Conservation (phyloP, 192 early-diverging fungal species). For the Coemansia biformis region DNA sequence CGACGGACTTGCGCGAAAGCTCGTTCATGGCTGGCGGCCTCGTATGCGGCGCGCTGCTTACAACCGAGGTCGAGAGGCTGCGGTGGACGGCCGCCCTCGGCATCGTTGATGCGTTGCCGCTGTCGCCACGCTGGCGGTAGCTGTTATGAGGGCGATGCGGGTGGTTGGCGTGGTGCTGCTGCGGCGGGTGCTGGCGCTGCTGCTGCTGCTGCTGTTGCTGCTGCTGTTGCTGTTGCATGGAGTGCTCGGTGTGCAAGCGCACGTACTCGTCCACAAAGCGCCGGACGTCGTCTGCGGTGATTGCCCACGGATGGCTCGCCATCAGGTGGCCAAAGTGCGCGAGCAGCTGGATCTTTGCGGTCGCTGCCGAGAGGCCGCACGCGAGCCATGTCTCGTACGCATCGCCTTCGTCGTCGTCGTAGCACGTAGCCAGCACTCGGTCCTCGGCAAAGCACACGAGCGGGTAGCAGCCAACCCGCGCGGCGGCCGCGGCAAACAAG, state of each 20-base stretch:
- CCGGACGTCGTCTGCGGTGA: slow-evolving; percentile 22
- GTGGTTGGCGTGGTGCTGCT: too few relatives aligned
- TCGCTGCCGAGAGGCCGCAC: slow-evolving; percentile 20
- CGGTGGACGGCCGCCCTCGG: slow-evolving; percentile 12
- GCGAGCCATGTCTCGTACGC: slow-evolving; percentile 28
- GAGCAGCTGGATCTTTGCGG: slow-evolving; percentile 25
- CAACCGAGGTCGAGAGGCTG: slow-evolving; percentile 25
- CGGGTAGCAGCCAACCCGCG: slow-evolving; percentile 37
- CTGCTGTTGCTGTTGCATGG: slow-evolving; percentile 2
- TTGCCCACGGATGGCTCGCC: slow-evolving; percentile 15
- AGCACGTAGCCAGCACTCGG: slow-evolving; percentile 21
- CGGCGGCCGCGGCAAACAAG: slow-evolving; percentile 36
- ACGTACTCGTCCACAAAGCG: slow-evolving; percentile 31
- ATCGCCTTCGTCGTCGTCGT: slow-evolving; percentile 18
- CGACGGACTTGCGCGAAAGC: slow-evolving; percentile 22
- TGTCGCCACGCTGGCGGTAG: slow-evolving; percentile 29
- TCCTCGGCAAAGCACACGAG: slow-evolving; percentile 35
- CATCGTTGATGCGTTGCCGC: slow-evolving; percentile 2
- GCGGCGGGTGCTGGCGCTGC: background rate
- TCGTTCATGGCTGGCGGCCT: slow-evolving; percentile 5
- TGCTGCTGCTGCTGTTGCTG: background rate
- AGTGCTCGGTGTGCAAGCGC: slow-evolving; percentile 8
- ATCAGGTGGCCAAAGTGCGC: slow-evolving; percentile 28
- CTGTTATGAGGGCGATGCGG: too few relatives aligned
- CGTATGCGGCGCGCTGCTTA: slow-evolving; percentile 8